Conservation (phyloP, 805 yeast genomes). For the Spathaspora arborariae region DNA sequence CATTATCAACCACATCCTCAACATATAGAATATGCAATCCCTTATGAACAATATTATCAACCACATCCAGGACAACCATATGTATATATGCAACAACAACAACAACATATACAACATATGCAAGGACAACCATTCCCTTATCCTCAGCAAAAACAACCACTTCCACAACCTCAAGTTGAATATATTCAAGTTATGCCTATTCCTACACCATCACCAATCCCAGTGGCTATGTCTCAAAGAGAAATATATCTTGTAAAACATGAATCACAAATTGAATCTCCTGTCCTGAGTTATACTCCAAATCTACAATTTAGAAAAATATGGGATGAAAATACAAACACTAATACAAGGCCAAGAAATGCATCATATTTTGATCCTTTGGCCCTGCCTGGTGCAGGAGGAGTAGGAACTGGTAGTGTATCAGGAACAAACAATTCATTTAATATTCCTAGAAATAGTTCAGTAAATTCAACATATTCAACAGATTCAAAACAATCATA, state of each 20-base stretch:
- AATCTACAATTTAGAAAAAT: slow-evolving; percentile 33
- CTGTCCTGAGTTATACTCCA: slow-evolving; percentile 15
- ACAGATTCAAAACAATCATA: not conserved
- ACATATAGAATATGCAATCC: not conserved
- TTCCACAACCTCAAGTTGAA: slow-evolving; percentile 1
- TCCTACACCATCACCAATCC: slow-evolving; percentile 2
- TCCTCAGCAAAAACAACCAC: slow-evolving; percentile 3
- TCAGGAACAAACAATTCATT: not conserved
- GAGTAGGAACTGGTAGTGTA: not conserved
- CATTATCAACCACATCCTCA: slow-evolving; percentile 5
- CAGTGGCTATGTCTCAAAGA: slow-evolving; percentile 9
- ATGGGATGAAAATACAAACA: slow-evolving; percentile 21
- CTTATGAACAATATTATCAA: slow-evolving; percentile 5
- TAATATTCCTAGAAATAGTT: slow-evolving; percentile 6
- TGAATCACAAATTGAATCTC: not conserved
- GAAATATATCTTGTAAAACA: not conserved
- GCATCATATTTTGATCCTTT: slow-evolving; percentile 50
- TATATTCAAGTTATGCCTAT: not conserved
- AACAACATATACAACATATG: slow-evolving; percentile 2
- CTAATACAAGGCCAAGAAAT: slow-evolving; percentile 31
- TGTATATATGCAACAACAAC: not conserved
- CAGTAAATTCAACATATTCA: not conserved
- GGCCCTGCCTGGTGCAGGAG: slow-evolving; percentile 19
- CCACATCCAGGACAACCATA: slow-evolving; percentile 2
- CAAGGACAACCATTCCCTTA: slow-evolving; percentile 1